Evolutionary conservation across 2,329 filamentous ascomycete species (phyloP).

Genomic region (Westerdykella sp.): DNA sequence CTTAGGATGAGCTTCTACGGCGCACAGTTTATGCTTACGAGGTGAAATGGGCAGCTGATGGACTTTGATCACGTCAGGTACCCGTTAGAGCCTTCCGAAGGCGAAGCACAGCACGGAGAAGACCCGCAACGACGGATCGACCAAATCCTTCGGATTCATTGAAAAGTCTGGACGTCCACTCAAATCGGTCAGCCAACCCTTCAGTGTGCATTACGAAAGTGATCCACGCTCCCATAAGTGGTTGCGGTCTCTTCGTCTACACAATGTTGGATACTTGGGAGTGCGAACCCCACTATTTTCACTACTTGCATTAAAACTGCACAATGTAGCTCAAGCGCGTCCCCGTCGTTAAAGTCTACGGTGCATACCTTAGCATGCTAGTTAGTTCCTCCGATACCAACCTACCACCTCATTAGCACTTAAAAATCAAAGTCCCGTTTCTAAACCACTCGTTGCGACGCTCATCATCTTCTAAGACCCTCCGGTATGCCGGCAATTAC

Average conservation of each 20-base stretch:
- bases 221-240: too few species aligned
- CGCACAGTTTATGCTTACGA: constrained; percentile 78
- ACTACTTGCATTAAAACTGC: background rate
- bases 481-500: too few species aligned
- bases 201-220: background rate
- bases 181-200: background rate
- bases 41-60: constrained; percentile 52
- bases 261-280: background rate
- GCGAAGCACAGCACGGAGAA: background rate
- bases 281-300: background rate
- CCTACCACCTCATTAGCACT: too few species aligned
- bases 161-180: background rate
- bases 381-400: too few species aligned
- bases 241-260: too few species aligned
- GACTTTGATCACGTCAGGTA: background rate
- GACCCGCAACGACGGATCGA: background rate
- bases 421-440: too few species aligned
- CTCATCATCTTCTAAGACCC: too few species aligned
- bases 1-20: constrained; percentile 65
- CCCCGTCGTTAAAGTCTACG: background rate
- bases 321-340: background rate
- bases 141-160: background rate
- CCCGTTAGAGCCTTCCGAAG: background rate
- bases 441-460: too few species aligned
- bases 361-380: too few species aligned